Evolutionary conservation across 257 asterid genomes (phyloP).

Genomic region (Haberlea rhodopensis): DNA sequence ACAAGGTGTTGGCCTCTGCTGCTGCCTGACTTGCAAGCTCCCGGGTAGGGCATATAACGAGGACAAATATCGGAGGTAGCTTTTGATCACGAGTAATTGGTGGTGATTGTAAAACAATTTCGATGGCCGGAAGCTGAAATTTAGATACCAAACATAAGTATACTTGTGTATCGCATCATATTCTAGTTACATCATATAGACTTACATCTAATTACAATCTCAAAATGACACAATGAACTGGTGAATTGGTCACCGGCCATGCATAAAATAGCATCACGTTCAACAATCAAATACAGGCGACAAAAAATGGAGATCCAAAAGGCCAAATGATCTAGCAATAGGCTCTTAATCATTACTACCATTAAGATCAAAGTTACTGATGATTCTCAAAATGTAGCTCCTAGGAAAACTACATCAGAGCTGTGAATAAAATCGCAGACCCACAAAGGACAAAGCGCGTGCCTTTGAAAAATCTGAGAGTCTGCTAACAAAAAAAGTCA

Average conservation of each 20-base stretch:
- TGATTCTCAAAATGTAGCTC: background rate
- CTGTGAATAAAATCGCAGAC: background rate
- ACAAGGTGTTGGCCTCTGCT: constrained; percentile 75
- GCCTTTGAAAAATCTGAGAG: constrained; percentile 15
- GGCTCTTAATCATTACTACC: background rate
- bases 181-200: constrained; percentile 18
- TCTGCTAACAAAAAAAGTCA: background rate
- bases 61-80: constrained; percentile 75
- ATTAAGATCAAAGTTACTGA: background rate
- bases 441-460: background rate
- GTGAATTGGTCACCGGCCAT: background rate
- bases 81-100: constrained; percentile 52
- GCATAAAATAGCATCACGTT: background rate
- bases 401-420: background rate
- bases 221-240: background rate
- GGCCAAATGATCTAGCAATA: constrained; percentile 1
- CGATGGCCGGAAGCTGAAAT: constrained; percentile 95
- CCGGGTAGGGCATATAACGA: constrained; percentile 88
- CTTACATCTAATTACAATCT: constrained; percentile 9
- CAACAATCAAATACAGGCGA: background rate
- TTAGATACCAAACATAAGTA: constrained; percentile 27
- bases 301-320: constrained; percentile 2
- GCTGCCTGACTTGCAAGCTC: constrained; percentile 98
- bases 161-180: constrained; percentile 4
- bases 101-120: constrained; percentile 63